Percentiles rank a stretch among this genome's conserved stretches.
Conservation (phyloP, 345 rosid species). For the Acer saccharum region DNA sequence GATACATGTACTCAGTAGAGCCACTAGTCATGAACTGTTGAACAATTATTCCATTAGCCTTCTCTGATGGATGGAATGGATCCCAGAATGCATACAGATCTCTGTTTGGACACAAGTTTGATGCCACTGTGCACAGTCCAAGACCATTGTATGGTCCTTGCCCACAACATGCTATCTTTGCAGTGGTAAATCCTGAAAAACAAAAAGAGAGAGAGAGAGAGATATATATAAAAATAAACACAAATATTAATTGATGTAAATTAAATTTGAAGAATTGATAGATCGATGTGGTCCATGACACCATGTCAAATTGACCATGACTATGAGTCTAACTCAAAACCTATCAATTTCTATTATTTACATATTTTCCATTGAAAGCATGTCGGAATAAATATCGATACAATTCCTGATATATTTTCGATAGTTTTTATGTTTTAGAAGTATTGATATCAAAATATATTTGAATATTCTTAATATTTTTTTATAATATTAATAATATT, state of each 20-base stretch:
- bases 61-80: slow-evolving; percentile 81
- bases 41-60: slow-evolving; percentile 65
- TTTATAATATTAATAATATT: too few species aligned
- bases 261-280: not conserved
- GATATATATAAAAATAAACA: too few species aligned
- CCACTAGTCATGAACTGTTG: slow-evolving; percentile 47
- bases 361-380: not conserved
- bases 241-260: not conserved
- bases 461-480: too few species aligned
- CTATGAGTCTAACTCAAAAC: not conserved
- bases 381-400: not conserved
- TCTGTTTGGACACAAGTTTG: slow-evolving; percentile 78
- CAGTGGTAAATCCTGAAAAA: slow-evolving; percentile 66
- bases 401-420: too few species aligned
- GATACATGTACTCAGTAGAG: slow-evolving; percentile 55
- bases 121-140: slow-evolving; percentile 71
- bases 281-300: not conserved
- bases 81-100: slow-evolving; percentile 83
- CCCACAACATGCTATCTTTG: slow-evolving; percentile 88
- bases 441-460: too few species aligned
- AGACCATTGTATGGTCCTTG: slow-evolving; percentile 91
- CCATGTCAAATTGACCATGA: too few species aligned
- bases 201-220: not conserved
- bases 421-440: too few species aligned
- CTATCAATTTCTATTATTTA: not conserved